Base-by-base conservation (phyloP, 805 yeast genomes). In the Candida krabiensis region DNA sequence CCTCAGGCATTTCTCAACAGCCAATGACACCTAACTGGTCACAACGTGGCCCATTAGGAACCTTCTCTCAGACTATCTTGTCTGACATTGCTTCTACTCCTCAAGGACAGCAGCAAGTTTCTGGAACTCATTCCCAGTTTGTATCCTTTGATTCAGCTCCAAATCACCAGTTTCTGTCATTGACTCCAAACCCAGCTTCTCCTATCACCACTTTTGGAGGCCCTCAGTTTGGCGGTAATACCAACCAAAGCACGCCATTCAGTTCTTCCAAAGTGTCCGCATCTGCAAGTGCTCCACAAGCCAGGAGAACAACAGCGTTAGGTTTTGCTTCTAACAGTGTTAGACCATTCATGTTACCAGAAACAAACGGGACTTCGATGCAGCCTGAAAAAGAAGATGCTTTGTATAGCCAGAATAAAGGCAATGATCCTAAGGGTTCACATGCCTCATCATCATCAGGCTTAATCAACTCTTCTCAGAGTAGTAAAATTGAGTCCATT, bases 1-100 rank as follows among this genome's bases (percentile, higher is more conserved):
- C 24, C n/a, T 17, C 24, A 11, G 27, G 14, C n/a, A 17, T n/a
- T 12, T 11, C 6, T 9, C 28, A 37, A 28, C 56, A 50, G 36
- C 56, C 56, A 28, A 49, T 42, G 23, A 67, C 73, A 12, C 72
- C 72, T 11, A 56, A 54, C 39, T 64, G 74, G 57, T 46, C 58
- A 23, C 38, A 32, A 18, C 49, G 41, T n/a, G 33, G 40, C 4
- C 31, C 44, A 13, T 33, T 41, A 30, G 41, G 46, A 9, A 38
- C 51, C n/a, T 41, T 42, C 35, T 42, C 44, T 27, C 52, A 44
- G 19, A 43, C 53, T 9, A 41, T 49, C 37, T 33, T 49, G 19
- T 44, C 50, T 23, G 57, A 52, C 28, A 19, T 52, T 19, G 37
- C 53, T 12, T 45, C 48, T 15, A 52, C 56, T 17, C 56, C 56